Conservation (phyloP, 768 basidiomycete genomes). For the Collybiopsis confluens region DNA sequence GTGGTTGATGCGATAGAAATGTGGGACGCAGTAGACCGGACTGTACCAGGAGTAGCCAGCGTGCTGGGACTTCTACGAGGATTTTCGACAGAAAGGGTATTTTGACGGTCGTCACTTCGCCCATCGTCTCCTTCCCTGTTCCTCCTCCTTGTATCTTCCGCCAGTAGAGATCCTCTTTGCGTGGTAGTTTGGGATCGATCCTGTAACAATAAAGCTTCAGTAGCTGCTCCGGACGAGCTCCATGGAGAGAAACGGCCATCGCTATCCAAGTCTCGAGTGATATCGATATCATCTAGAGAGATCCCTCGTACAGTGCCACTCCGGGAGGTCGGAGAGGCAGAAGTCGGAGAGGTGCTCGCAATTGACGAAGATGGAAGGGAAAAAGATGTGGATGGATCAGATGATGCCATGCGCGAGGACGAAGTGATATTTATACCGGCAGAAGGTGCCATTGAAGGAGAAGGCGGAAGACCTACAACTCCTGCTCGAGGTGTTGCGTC, state of each 20-base stretch:
- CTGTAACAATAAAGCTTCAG: neutral
- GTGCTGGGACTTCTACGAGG: neutral
- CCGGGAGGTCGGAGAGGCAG: neutral
- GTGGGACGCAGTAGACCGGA: conserved; percentile 1
- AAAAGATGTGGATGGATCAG: conserved; percentile 1
- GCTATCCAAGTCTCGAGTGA: neutral
- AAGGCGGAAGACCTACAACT: conserved; percentile 46
- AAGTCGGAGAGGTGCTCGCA: neutral
- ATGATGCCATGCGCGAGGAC: neutral
- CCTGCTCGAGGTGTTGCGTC: conserved; percentile 65
- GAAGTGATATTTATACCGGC: neutral
- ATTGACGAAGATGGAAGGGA: neutral
- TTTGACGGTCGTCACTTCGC: neutral
- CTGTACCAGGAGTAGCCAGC: conserved; percentile 3
- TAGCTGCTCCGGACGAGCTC: neutral
- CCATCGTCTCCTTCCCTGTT: too few species aligned
- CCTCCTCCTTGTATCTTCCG: neutral
- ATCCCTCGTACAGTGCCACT: conserved; percentile 4
- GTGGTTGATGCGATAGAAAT: conserved; percentile 6
- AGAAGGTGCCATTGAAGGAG: conserved; percentile 3
- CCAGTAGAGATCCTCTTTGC: neutral
- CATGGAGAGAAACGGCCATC: neutral
- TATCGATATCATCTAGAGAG: neutral
- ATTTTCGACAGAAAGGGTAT: neutral
- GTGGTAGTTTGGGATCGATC: neutral